These are phyloP conservation scores for Suhomyces emberorum DNA, from an alignment of 805 yeast genomes.

Conservation along the genomic window DNA sequence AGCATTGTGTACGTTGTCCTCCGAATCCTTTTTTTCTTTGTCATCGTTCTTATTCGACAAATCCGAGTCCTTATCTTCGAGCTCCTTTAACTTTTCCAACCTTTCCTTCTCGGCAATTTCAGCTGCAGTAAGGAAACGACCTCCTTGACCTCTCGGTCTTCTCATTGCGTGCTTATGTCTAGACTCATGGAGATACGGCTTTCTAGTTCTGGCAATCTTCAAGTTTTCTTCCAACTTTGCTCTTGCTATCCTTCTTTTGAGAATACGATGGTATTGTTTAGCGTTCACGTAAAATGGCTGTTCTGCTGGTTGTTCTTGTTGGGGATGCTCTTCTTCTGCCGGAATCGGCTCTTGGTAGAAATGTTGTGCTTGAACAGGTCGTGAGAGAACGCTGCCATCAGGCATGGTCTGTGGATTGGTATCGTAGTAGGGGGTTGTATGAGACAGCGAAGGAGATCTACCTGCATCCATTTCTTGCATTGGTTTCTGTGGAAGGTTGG, in stretches of 20 bases:
- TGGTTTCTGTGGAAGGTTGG: conserved; percentile 2
- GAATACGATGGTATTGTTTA: conserved; percentile 91
- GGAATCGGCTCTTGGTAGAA: conserved; percentile 7
- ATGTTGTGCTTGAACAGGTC: conserved; percentile 9
- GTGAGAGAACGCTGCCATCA: conserved; percentile 7
- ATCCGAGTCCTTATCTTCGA: conserved; percentile 22
- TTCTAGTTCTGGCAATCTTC: conserved; percentile 83
- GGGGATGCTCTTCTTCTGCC: conserved; percentile 11
- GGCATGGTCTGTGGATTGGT: conserved; percentile 9
- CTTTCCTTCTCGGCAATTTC: conserved; percentile 46
- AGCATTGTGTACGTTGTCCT: too few relatives aligned
- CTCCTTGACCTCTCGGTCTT: conserved; percentile 98
- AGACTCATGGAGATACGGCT: conserved; percentile 93
- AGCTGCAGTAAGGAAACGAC: conserved; percentile 93
- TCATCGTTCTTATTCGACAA: not conserved
- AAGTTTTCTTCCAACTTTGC: conserved; percentile 88
- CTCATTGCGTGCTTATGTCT: conserved; percentile 99
- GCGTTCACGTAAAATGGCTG: conserved; percentile 98
- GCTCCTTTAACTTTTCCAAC: conserved; percentile 35
- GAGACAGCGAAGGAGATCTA: conserved; percentile 5
- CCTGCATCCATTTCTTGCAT: conserved; percentile 1
- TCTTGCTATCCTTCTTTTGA: conserved; percentile 89
- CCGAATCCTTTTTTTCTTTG: not conserved
- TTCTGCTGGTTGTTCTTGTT: conserved; percentile 41
- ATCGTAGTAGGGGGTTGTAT: conserved; percentile 24